Conservation (phyloP, 1,284 basidiomycete genomes). For the Anthracocystis walkeri region DNA sequence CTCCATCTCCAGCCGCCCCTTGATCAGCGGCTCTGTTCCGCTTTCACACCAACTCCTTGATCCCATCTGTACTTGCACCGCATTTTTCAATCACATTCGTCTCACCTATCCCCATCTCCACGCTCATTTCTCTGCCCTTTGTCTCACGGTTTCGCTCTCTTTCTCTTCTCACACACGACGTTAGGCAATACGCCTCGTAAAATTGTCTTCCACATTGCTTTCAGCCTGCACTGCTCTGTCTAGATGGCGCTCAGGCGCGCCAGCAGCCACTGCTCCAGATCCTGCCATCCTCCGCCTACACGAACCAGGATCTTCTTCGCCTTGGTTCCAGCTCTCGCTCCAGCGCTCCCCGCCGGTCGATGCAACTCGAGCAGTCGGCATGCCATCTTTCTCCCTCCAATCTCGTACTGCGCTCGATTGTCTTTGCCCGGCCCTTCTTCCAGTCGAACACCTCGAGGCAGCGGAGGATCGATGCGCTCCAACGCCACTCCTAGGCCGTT, state of each 20-base stretch:
- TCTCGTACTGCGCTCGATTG: conserved; percentile 82
- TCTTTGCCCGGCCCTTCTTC: conserved; percentile 78
- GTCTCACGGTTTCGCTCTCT: neutral
- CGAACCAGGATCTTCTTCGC: conserved; percentile 64
- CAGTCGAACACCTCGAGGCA: conserved; percentile 74
- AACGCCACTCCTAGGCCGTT: conserved; percentile 80
- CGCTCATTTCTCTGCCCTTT: neutral
- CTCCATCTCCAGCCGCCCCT: conserved; percentile 12
- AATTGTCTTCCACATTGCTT: neutral
- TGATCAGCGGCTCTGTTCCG: conserved; percentile 2
- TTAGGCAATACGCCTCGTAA: neutral
- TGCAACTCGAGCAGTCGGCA: conserved; percentile 81
- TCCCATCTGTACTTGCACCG: conserved; percentile 39
- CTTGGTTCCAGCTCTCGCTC: conserved; percentile 52
- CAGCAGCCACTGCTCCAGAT: conserved; percentile 79
- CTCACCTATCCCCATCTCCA: neutral
- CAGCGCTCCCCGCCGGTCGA: conserved; percentile 51
- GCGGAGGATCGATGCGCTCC: conserved; percentile 81
- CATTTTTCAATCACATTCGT: neutral
- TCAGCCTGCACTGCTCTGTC: neutral
- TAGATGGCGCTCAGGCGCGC: conserved; percentile 36
- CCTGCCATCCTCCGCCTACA: conserved; percentile 79
- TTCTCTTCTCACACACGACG: neutral
- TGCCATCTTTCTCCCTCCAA: conserved; percentile 76
- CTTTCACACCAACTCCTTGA: neutral